phyloP scores from a whole-genome alignment of 306 rosid species.

The Cicer chorassanicum region DNA sequence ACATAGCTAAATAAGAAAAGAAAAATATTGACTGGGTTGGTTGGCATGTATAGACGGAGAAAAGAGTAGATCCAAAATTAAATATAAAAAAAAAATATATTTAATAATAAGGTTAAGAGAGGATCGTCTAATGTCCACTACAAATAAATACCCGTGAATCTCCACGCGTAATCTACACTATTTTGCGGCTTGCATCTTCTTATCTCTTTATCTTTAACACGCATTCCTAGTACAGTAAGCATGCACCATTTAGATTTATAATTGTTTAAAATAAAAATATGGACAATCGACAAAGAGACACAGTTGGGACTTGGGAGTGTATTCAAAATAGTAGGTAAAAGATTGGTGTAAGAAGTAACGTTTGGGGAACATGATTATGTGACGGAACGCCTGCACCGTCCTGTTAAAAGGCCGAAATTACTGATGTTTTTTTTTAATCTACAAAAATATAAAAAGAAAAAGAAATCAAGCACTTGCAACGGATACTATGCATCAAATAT shows the following conservation, averaged over 20 bases:
- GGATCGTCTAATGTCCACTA: slow-evolving; percentile 33
- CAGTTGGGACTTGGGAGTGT: slow-evolving; percentile 1
- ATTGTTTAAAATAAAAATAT: neutral
- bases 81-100: slow-evolving; percentile 4
- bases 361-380: slow-evolving; percentile 25
- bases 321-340: slow-evolving; percentile 51
- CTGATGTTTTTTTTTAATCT: neutral
- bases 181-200: slow-evolving; percentile 7
- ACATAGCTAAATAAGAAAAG: neutral
- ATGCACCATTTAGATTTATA: neutral
- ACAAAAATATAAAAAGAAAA: neutral
- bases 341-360: slow-evolving; percentile 40
- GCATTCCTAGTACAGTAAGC: neutral
- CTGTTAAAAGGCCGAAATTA: neutral
- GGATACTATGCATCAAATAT: slow-evolving; percentile 13
- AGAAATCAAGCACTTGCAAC: neutral
- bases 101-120: slow-evolving; percentile 30
- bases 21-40: slow-evolving; percentile 22
- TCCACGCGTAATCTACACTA: slow-evolving; percentile 36
- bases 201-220: slow-evolving; percentile 15
- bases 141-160: slow-evolving; percentile 56
- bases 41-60: slow-evolving; percentile 36
- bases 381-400: slow-evolving; percentile 29
- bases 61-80: slow-evolving; percentile 23
- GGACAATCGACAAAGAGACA: neutral